Base-by-base conservation (phyloP, 148 eudicot genomes). In the Arctostaphylos glauca region DNA sequence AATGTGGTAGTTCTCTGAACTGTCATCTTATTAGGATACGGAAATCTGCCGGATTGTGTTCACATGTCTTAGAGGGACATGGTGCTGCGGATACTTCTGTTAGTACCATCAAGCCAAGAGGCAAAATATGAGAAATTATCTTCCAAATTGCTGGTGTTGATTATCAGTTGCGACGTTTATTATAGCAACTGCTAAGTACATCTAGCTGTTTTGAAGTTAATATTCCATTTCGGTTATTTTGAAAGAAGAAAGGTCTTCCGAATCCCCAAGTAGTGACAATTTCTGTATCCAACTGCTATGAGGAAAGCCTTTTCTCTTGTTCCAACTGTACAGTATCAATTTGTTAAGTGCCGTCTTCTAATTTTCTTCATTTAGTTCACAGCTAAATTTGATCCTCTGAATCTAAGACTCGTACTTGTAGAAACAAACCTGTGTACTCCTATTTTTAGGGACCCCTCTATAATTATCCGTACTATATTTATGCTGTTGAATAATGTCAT, bases 21-120 rank as follows among this genome's bases (percentile, higher is more conserved):
- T 83, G 19, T 43, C 75, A 64, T 75, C 6, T 83, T 66, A 14
- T 23, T 73, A 96, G 99, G 90, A 79, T 96, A 78, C 94, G 99
- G 99, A 91, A 86, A 86, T 90, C 81, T 80, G 89, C 94, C 75
- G 95, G 92, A 60, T 81, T 81, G 19, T 94, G 99, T 87, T 89
- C 95, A 10, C 95, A 96, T 92, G 21, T 91, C 73, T 85, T 96
- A 79, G 93, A 91, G 85, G 99, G 99, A n/a, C 99, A 96, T 79
- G 70, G 75, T 80, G 93, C 76, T 81, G 90, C 98, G 66, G 79
- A 94, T 76, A 92, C 95, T 82, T 93, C 99, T 64, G 89, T 92
- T 74, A 85, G 93, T 86, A 9, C 85, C 60, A 62, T 94, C 84
- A 91, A 89, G 80, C 74, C 90, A 25, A 89, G 76, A 80, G 92